phyloP scores from a whole-genome alignment of 2,329 filamentous ascomycete species.

The Penicillium hesseltinei region DNA sequence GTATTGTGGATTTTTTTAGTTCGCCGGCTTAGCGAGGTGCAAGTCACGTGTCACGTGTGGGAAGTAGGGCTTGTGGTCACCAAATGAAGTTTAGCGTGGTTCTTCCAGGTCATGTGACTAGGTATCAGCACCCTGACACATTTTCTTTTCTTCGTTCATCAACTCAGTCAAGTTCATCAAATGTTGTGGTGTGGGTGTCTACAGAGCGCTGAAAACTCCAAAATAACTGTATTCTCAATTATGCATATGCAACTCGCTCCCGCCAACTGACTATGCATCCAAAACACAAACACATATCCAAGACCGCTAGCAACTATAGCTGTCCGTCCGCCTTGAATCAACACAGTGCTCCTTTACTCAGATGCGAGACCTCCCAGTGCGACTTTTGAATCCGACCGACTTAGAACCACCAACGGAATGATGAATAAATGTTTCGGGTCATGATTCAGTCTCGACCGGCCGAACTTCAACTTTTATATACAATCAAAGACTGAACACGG shows the following conservation, averaged over 20 bases:
- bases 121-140: neutral
- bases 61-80: constrained; percentile 14
- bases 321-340: neutral
- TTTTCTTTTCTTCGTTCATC: neutral
- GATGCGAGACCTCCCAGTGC: neutral
- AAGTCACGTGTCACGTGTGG: constrained; percentile 36
- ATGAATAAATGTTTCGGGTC: constrained; percentile 4
- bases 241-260: neutral
- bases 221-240: no score
- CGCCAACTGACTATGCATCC: neutral
- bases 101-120: constrained; percentile 12
- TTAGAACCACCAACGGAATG: neutral
- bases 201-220: neutral
- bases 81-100: constrained; percentile 25
- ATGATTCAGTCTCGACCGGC: neutral
- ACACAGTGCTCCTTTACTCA: neutral
- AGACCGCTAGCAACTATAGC: neutral
- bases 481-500: neutral
- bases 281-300: neutral
- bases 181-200: neutral
- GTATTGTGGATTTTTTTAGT: constrained; percentile 41
- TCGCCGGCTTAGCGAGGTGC: constrained; percentile 38
- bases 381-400: constrained; percentile 2
- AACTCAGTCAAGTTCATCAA: neutral
- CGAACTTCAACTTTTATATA: neutral